Evolutionary conservation across 23 red algal genomes (phyloP).

Genomic region (Chondrus crispus): DNA sequence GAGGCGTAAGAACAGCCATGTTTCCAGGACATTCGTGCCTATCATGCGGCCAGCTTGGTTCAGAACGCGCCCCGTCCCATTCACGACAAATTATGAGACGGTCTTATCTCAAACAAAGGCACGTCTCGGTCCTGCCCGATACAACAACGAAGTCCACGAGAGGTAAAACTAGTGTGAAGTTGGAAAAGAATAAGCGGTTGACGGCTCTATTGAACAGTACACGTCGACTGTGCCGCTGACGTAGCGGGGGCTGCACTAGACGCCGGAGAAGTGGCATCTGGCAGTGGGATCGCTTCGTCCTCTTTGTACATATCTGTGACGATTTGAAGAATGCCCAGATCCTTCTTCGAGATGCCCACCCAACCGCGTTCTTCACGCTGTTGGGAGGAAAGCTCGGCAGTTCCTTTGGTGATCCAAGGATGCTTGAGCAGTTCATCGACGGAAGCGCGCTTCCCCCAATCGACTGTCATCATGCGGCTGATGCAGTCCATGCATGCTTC

Average conservation of each 20-base stretch:
- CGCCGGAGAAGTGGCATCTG: not conserved
- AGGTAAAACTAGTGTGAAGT: too few relatives aligned
- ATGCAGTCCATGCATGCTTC: slow-evolving; percentile 68
- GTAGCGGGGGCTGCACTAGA: not conserved
- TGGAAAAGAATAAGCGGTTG: too few relatives aligned
- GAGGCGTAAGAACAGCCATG: too few relatives aligned
- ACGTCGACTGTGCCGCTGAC: too few relatives aligned
- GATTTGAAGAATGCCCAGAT: slow-evolving; percentile 57
- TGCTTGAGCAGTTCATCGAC: slow-evolving; percentile 60
- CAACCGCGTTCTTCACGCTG: slow-evolving; percentile 40
- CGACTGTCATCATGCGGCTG: slow-evolving; percentile 47
- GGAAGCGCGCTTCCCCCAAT: slow-evolving; percentile 40
- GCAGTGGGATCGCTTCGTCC: slow-evolving; percentile 18
- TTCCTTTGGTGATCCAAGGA: slow-evolving; percentile 51
- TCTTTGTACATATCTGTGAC: slow-evolving; percentile 58
- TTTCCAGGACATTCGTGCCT: too few relatives aligned
- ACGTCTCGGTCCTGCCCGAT: too few relatives aligned
- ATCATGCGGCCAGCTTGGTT: too few relatives aligned
- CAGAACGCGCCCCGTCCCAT: too few relatives aligned
- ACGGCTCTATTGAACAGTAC: too few relatives aligned
- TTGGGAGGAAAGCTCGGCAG: not conserved
- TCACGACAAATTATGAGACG: too few relatives aligned
- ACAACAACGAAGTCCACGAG: too few relatives aligned
- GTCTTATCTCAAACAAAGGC: too few relatives aligned
- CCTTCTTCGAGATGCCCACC: slow-evolving; percentile 40